phyloP scores from a whole-genome alignment of 257 asterid genomes.

The Agastache rugosa region DNA sequence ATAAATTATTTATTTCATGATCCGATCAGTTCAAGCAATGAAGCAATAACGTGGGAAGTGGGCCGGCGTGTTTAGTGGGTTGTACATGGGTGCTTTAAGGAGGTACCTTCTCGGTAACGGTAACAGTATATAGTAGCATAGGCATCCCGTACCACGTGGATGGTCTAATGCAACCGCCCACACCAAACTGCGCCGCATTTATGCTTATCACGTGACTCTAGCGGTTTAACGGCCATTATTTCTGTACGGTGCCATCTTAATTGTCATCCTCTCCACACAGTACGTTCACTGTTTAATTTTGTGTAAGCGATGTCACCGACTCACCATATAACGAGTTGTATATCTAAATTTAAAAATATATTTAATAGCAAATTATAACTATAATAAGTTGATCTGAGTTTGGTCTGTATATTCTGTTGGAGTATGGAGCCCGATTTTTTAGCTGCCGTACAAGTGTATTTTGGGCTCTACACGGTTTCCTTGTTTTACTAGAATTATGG shows the following conservation, averaged over 20 bases:
- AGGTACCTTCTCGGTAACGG: slow-evolving; percentile 25
- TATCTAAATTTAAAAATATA: too few species aligned
- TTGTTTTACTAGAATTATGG: too few species aligned
- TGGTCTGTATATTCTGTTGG: too few species aligned
- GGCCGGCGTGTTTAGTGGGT: slow-evolving; percentile 41
- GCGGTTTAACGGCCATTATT: slow-evolving; percentile 7
- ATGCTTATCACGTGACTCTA: slow-evolving; percentile 30
- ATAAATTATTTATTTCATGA: not conserved
- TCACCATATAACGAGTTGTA: too few species aligned
- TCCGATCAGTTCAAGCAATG: not conserved
- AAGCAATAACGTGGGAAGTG: slow-evolving; percentile 33
- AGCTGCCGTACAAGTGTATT: too few species aligned
- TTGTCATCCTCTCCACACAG: not conserved
- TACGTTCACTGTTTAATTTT: too few species aligned
- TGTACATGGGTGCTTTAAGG: slow-evolving; percentile 23
- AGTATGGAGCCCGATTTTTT: too few species aligned
- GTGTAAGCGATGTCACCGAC: too few species aligned
- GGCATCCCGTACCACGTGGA: slow-evolving; percentile 27
- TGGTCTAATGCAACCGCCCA: slow-evolving; percentile 16
- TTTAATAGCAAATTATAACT: too few species aligned
- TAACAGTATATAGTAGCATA: not conserved
- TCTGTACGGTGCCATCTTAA: not conserved
- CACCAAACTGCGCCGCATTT: slow-evolving; percentile 8
- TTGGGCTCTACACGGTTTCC: too few species aligned
- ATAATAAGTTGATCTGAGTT: too few species aligned